A percentile compares a stretch with the other conserved stretches of the same genome.
Conservation (phyloP, 2,329 filamentous ascomycete species). For the Trichophyton schoenleinii region DNA sequence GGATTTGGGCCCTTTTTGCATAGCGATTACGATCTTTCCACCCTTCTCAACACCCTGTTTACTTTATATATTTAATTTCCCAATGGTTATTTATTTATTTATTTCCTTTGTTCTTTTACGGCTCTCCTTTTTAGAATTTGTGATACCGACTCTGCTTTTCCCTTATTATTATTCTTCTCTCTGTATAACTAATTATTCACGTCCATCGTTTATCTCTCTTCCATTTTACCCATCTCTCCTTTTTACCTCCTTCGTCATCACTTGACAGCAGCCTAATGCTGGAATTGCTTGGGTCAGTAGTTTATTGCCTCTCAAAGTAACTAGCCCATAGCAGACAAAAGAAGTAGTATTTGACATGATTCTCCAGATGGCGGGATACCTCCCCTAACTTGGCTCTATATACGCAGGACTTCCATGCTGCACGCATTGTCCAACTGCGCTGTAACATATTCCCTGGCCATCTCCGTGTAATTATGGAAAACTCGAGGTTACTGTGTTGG, state of each 20-base stretch:
- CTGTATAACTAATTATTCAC: not conserved
- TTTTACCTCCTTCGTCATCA: not conserved
- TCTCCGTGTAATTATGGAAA: too few relatives aligned
- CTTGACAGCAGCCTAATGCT: not conserved
- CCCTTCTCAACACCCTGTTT: constrained; percentile 1
- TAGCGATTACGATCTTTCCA: constrained; percentile 11
- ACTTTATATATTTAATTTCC: constrained; percentile 5
- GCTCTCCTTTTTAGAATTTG: constrained; percentile 11
- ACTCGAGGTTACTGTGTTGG: too few relatives aligned
- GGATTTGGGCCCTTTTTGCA: constrained; percentile 6
- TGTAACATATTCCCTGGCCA: too few relatives aligned
- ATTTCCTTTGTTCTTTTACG: constrained; percentile 5
- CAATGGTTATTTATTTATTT: not conserved
- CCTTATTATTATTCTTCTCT: not conserved
- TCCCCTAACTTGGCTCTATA: too few relatives aligned
- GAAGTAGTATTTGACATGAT: too few relatives aligned
- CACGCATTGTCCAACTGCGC: too few relatives aligned
- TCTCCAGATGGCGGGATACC: too few relatives aligned
- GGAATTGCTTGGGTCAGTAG: too few relatives aligned
- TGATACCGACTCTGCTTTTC: constrained; percentile 22
- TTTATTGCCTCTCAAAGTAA: too few relatives aligned
- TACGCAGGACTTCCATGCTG: too few relatives aligned
- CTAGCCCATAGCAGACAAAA: too few relatives aligned
- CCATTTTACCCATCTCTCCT: not conserved
- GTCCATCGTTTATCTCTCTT: not conserved